Conservation (phyloP, 495 filamentous ascomycete genomes). For the Platismatia glauca region DNA sequence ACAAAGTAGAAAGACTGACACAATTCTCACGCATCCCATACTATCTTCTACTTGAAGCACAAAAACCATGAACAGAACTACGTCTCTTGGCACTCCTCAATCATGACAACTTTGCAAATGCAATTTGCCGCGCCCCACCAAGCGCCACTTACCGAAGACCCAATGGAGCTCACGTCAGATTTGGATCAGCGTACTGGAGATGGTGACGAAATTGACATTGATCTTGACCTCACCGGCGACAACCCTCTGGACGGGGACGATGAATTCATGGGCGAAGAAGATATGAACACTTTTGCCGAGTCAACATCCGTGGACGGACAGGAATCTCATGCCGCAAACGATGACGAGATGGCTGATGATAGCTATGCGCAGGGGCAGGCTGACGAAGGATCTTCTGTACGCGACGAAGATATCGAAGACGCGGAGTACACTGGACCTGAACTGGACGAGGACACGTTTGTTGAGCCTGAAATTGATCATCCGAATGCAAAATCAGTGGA, state of each 20-base stretch:
- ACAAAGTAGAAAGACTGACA: neutral
- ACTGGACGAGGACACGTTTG: constrained; percentile 17
- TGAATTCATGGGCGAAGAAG: constrained; percentile 55
- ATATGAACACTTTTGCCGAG: constrained; percentile 24
- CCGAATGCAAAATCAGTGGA: neutral
- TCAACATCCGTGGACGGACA: constrained; percentile 29
- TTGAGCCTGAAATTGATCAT: constrained; percentile 1
- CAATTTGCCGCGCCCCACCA: constrained; percentile 3
- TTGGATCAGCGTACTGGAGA: constrained; percentile 25
- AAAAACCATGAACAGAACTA: constrained; percentile 1
- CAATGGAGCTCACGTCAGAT: constrained; percentile 47
- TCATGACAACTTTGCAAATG: constrained; percentile 14
- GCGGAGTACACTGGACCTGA: neutral
- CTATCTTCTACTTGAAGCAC: neutral
- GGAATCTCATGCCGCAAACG: constrained; percentile 25
- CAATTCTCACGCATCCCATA: neutral
- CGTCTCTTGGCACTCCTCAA: neutral
- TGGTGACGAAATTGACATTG: constrained; percentile 66
- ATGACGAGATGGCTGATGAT: constrained; percentile 46
- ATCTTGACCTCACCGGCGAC: constrained; percentile 57
- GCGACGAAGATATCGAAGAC: constrained; percentile 14
- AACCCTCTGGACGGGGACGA: constrained; percentile 45
- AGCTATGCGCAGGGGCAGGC: constrained; percentile 26
- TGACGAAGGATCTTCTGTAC: constrained; percentile 5
- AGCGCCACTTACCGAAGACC: constrained; percentile 30